Base-by-base conservation (phyloP, 164 flowering plant genomes). In the Euptelea pleiosperma region DNA sequence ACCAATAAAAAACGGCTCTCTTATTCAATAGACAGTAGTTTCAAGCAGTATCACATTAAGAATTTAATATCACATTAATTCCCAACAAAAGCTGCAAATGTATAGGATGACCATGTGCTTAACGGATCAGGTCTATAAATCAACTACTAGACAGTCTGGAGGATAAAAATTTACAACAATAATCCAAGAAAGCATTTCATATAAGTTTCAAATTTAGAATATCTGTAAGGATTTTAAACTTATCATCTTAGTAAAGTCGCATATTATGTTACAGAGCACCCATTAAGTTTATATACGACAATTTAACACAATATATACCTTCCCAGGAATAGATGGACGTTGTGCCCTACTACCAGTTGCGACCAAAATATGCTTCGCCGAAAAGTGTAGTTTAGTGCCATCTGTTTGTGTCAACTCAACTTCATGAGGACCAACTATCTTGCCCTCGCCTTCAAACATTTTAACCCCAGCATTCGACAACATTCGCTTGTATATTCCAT, bases 301-400 rank as follows among this genome's bases (percentile, higher is more conserved):
- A n/a, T n/a, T n/a, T n/a, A n/a, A n/a, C n/a, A n/a, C n/a, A 55
- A 57, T 28, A 44, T 10, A n/a, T 75, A 87, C 94, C 83, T 87
- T 71, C 37, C 99, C 99, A 55, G 92, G 87, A 71, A 93, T 91
- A 57, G 56, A 9, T 22, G 84, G 79, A 51, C 82, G 80, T 3
- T 79, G 86, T 58, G 99, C 99, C 65, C 96, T 68, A 60, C 99
- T 80, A 18, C 99, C 99, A 61, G 99, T 93, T 63, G 97, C 89
- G 62, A 93, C 82, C 78, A 93, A 46, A 62, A 93, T 88, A 72
- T 93, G 85, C 73, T 85, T 93, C 48, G 95, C 91, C 34, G 97
- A 70, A 68, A 75, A 93, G 31, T 49, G 58, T 54, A 82, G 72
- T 60, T 85, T 91, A 22, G 96, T 86, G 10, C 96, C 99, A 75